These are phyloP conservation scores for Trichoderma atroviride DNA, from an alignment of 2,329 filamentous ascomycete genomes.

Conservation along the genomic window DNA sequence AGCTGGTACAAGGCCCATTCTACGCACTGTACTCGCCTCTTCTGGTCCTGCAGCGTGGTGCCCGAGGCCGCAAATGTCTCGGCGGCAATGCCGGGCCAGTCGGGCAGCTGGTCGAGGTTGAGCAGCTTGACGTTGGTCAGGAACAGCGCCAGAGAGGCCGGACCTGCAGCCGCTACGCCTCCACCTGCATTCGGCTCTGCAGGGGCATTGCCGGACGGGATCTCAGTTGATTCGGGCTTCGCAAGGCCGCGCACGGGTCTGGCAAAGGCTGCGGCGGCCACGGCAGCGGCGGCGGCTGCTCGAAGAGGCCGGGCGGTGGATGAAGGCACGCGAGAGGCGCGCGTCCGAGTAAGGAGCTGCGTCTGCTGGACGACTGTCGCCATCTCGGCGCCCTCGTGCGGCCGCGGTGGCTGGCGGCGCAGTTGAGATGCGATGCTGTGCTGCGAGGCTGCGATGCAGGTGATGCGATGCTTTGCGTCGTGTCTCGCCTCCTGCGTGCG, in stretches of 20 bases:
- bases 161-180: conserved; percentile 6
- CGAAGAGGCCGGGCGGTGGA: conserved; percentile 15
- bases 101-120: conserved; percentile 71
- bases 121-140: conserved; percentile 83
- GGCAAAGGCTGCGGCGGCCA: conserved; percentile 19
- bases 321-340: conserved; percentile 25
- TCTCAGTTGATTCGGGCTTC: conserved; percentile 3
- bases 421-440: background rate
- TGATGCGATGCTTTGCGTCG: conserved; percentile 15
- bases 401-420: conserved; percentile 15
- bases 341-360: conserved; percentile 27
- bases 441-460: background rate
- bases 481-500: background rate
- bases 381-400: conserved; percentile 27
- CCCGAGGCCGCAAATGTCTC: conserved; percentile 67
- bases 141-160: conserved; percentile 53
- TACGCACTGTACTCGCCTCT: conserved; percentile 76
- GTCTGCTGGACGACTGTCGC: conserved; percentile 25
- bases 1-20: conserved; percentile 93
- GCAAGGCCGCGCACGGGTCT: conserved; percentile 15
- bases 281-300: conserved; percentile 16
- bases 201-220: conserved; percentile 10
- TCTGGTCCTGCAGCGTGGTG: conserved; percentile 71
- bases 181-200: conserved; percentile 6
- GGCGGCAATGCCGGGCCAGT: conserved; percentile 77